Evolutionary conservation across 1,139 yeast species (phyloP).

Genomic region (Suhomyces panamericanus): DNA sequence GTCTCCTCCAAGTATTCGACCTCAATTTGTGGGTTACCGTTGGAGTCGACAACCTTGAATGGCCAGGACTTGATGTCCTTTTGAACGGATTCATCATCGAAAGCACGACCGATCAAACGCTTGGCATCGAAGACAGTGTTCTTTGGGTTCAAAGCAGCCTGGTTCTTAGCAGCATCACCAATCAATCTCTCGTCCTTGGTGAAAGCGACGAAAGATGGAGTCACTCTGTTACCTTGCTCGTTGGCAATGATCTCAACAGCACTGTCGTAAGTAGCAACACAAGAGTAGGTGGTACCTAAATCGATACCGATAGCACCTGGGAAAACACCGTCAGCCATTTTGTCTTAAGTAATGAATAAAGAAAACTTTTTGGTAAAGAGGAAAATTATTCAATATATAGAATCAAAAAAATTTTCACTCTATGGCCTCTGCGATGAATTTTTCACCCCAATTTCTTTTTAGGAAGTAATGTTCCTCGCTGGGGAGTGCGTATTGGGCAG

Average conservation of each 20-base stretch:
- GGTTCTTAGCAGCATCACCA: slow-evolving; percentile 99
- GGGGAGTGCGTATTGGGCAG: slow-evolving; percentile 2
- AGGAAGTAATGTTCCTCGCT: background rate
- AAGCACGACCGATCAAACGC: slow-evolving; percentile 97
- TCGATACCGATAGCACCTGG: slow-evolving; percentile 99
- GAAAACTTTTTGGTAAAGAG: slow-evolving; percentile 16
- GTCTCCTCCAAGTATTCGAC: slow-evolving; percentile 93
- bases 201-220: slow-evolving; percentile 98
- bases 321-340: slow-evolving; percentile 98
- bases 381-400: slow-evolving; percentile 13
- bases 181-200: slow-evolving; percentile 96
- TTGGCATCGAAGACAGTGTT: slow-evolving; percentile 98
- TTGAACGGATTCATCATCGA: slow-evolving; percentile 87
- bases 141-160: slow-evolving; percentile 95
- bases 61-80: slow-evolving; percentile 98
- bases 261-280: slow-evolving; percentile 95
- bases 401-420: slow-evolving; percentile 19
- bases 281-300: slow-evolving; percentile 98
- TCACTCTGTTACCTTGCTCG: slow-evolving; percentile 99
- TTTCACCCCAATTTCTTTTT: slow-evolving; percentile 12
- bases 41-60: slow-evolving; percentile 83
- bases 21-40: slow-evolving; percentile 88
- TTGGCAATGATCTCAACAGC: slow-evolving; percentile 94
- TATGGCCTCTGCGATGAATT: slow-evolving; percentile 14
- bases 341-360: slow-evolving; percentile 18